Conservation (phyloP, 2,329 filamentous ascomycete species). For the Trichophaea hybrida region DNA sequence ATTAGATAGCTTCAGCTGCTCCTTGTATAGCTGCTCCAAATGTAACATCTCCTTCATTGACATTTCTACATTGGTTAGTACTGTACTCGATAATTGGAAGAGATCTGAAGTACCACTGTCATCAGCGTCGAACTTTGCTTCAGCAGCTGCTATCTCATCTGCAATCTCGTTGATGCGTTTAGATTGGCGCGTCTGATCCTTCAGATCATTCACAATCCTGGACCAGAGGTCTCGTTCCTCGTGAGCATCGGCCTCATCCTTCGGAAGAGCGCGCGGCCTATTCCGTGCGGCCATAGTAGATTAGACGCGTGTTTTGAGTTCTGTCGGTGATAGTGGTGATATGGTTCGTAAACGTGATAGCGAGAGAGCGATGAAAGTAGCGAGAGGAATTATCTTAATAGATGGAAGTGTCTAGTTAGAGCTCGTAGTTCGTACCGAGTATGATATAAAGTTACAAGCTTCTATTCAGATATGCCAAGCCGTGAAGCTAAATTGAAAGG, state of each 20-base stretch:
- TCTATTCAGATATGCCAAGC: too few relatives aligned
- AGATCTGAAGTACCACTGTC: neutral
- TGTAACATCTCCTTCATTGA: slow-evolving; percentile 11
- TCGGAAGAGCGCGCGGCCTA: slow-evolving; percentile 18
- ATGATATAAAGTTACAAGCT: too few relatives aligned
- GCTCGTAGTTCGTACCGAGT: too few relatives aligned
- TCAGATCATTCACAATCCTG: slow-evolving; percentile 26
- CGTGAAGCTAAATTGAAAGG: too few relatives aligned
- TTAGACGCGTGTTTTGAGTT: neutral
- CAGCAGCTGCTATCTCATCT: slow-evolving; percentile 8
- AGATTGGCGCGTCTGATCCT: slow-evolving; percentile 22
- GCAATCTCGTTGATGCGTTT: slow-evolving; percentile 16
- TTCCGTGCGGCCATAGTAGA: slow-evolving; percentile 20
- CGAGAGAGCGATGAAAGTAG: too few relatives aligned
- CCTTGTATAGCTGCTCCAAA: slow-evolving; percentile 16
- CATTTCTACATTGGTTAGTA: slow-evolving; percentile 14
- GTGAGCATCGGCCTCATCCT: slow-evolving; percentile 26
- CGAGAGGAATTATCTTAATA: neutral
- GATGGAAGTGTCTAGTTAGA: too few relatives aligned
- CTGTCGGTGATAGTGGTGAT: neutral
- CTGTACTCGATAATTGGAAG: slow-evolving; percentile 1
- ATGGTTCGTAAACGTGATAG: too few relatives aligned
- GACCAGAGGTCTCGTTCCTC: slow-evolving; percentile 27
- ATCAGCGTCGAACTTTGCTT: neutral
- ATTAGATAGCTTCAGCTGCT: slow-evolving; percentile 15